Evolutionary conservation across 2,329 filamentous ascomycete species (phyloP).

Genomic region (Aureobasidium sp.): DNA sequence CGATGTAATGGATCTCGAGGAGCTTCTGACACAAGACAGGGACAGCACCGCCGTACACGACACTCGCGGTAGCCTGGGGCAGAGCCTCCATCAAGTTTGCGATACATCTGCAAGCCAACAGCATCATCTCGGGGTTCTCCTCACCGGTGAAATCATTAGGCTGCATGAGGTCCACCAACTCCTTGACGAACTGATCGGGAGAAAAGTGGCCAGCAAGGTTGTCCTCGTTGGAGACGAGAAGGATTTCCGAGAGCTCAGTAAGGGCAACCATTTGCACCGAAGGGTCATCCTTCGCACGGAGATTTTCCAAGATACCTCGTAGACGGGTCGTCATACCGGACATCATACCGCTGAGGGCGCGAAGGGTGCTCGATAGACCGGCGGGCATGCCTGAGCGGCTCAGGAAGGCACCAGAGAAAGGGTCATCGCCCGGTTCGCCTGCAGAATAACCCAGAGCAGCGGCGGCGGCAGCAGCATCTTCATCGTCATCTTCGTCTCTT

Average conservation of each 20-base stretch:
- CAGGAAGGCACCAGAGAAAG: constrained; percentile 55
- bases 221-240: constrained; percentile 93
- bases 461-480: constrained; percentile 27
- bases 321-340: constrained; percentile 72
- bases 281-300: constrained; percentile 76
- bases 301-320: constrained; percentile 48
- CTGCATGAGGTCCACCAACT: constrained; percentile 85
- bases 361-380: constrained; percentile 67
- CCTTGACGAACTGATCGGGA: constrained; percentile 89
- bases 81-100: constrained; percentile 97
- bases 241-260: constrained; percentile 84
- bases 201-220: constrained; percentile 92
- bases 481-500: constrained; percentile 23
- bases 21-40: constrained; percentile 91
- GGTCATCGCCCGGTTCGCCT: constrained; percentile 52
- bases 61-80: constrained; percentile 83
- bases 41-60: constrained; percentile 95
- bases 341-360: constrained; percentile 87
- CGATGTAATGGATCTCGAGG: constrained; percentile 92
- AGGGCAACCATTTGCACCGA: constrained; percentile 85
- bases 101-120: constrained; percentile 87
- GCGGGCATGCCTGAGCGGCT: constrained; percentile 52
- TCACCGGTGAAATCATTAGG: constrained; percentile 70
- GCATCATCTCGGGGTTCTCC: constrained; percentile 94
- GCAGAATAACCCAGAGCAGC: constrained; percentile 33